Base-by-base conservation (phyloP, 129 eudicot species). In the Pseudognaphalium luteoalbum region DNA sequence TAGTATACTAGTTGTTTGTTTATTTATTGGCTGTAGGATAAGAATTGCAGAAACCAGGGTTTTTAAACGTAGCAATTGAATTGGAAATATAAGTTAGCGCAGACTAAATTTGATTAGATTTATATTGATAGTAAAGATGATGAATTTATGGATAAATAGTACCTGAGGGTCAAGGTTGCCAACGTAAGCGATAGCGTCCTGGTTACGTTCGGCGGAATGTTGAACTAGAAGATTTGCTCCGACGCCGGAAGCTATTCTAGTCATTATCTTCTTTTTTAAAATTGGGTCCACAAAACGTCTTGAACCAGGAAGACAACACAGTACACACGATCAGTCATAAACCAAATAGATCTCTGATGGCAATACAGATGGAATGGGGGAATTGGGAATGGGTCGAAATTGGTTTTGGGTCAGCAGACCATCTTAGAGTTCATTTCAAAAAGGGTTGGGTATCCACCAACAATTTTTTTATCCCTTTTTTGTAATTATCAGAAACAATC, bases 181-280 rank as follows among this genome's bases (percentile, higher is more conserved):
- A 80, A 93, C 97, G 80, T 93, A 93, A 56, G 92, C 97, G 71
- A 97, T 93, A 87, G 98, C 98, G 82, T 93, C 98, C 80, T 93
- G 98, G 90, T 93, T 93, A 74, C 98, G 81, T 84, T 93, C 98
- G 72, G 98, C 98, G 51, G 98, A 85, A 88, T 93, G 98, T 77
- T 93, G 98, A 82, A 97, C 98, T 30, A 93, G 83, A 39, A 93
- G 86, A 82, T 92, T 92, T 0, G 98, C 98, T 60, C 98, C 93
- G 2, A 90, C 97, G 6, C 98, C 98, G 12, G 97, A 97, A 47
- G 98, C 96, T 25, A 93, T 93, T 85, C 97, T 56, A 20, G 97
- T 93, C 76, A 96, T 93, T 97, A 93, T 93, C 65, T 8, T 80
- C 75, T 65, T 66, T 20, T 67, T 5, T 47, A 1, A 44, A 12